Percentiles rank a stretch among this genome's conserved stretches.
Evolutionary conservation across 192 early-diverging fungal genomes (phyloP).

Genomic region (Haplosporangium gracile): DNA sequence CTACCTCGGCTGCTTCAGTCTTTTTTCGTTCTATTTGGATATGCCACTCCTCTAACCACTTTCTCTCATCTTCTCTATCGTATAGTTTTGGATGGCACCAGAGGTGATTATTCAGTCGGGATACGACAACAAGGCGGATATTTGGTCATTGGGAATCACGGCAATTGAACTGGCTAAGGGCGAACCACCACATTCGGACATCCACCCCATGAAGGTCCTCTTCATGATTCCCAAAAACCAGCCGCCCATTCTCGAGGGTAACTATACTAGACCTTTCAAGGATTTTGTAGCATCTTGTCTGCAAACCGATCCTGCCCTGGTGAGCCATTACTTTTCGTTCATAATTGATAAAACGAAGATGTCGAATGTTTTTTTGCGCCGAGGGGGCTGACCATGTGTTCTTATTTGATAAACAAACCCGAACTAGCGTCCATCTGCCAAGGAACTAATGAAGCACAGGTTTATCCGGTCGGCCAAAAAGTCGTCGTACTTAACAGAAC

Average conservation of each 20-base stretch:
- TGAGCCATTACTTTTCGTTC: slow-evolving; percentile 41
- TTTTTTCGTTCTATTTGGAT: not conserved
- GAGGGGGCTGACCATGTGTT: not conserved
- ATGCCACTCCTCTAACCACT: not conserved
- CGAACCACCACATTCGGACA: slow-evolving; percentile 91
- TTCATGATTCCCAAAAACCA: slow-evolving; percentile 94
- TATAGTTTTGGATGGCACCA: slow-evolving; percentile 91
- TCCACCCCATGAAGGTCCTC: slow-evolving; percentile 96
- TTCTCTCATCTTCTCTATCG: not conserved
- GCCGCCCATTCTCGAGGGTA: slow-evolving; percentile 84
- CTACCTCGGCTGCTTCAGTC: not conserved
- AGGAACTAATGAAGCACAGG: slow-evolving; percentile 88
- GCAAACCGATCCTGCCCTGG: slow-evolving; percentile 84
- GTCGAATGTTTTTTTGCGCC: not conserved
- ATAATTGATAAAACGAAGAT: not conserved
- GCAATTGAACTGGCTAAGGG: slow-evolving; percentile 97
- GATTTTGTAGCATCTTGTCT: slow-evolving; percentile 92
- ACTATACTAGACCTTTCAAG: slow-evolving; percentile 86
- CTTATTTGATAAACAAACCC: not conserved
- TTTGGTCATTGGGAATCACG: slow-evolving; percentile 98
- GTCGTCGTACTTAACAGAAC: slow-evolving; percentile 85
- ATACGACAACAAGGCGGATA: slow-evolving; percentile 97
- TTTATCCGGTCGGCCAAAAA: slow-evolving; percentile 91
- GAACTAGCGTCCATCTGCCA: slow-evolving; percentile 85
- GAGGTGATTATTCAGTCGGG: slow-evolving; percentile 96